A percentile compares a stretch with the other conserved stretches of the same genome.
phyloP scores from a whole-genome alignment of 106 monocot species.

The Allium fistulosum region DNA sequence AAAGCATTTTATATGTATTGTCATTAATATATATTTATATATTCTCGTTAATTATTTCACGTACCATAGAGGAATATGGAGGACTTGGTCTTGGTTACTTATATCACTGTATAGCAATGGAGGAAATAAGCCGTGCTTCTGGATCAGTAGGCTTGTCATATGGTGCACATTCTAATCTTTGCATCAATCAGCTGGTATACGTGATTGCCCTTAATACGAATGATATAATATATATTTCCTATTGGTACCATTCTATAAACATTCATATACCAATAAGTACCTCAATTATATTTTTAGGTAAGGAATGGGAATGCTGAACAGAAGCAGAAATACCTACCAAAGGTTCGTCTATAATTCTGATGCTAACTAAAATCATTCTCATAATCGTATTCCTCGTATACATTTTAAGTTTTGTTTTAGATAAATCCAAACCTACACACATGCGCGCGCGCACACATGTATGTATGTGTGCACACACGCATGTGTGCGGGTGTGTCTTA shows the following conservation, averaged over 20 bases:
- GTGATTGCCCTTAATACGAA: neutral
- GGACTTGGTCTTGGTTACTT: constrained; percentile 93
- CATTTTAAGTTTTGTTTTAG: no score
- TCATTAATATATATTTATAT: neutral
- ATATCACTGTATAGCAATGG: constrained; percentile 98
- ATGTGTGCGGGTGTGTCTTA: no score
- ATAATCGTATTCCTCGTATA: no score
- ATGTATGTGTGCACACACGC: no score
- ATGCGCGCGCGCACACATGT: no score
- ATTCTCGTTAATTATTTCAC: no score
- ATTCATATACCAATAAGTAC: neutral
- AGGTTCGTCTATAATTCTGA: constrained; percentile 31
- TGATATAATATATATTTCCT: no score
- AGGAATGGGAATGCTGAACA: constrained; percentile 66
- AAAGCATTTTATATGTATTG: neutral
- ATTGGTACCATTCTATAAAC: neutral
- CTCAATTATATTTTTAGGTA: constrained; percentile 38
- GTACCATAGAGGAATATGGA: constrained; percentile 78
- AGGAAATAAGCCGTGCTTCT: constrained; percentile 94
- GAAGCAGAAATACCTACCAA: constrained; percentile 83
- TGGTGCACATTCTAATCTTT: constrained; percentile 98
- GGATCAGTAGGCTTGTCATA: constrained; percentile 95
- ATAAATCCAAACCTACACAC: no score
- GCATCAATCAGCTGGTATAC: constrained; percentile 94
- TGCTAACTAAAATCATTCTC: no score